A percentile compares a stretch with the other conserved stretches of the same genome.
Conservation (phyloP, 2,329 filamentous ascomycete species). For the Pyrenochaeta sp. region DNA sequence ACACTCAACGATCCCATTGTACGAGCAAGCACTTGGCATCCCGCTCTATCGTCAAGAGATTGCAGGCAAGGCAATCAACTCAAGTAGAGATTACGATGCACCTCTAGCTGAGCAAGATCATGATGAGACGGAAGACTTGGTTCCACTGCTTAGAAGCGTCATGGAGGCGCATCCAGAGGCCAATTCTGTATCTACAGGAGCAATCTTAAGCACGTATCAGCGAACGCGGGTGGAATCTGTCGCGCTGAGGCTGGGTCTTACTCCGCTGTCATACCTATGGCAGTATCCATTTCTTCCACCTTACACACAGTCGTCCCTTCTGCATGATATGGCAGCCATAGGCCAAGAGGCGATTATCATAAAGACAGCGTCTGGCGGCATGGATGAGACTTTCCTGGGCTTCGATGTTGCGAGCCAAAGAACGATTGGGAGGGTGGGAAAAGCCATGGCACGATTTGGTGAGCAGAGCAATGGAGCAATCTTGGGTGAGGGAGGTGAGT, state of each 20-base stretch:
- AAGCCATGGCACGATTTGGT: slow-evolving; percentile 73
- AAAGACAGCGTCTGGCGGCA: slow-evolving; percentile 90
- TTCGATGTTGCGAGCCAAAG: slow-evolving; percentile 72
- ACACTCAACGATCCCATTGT: slow-evolving; percentile 85
- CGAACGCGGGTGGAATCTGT: slow-evolving; percentile 94
- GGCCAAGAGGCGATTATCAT: slow-evolving; percentile 90
- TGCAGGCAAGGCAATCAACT: slow-evolving; percentile 73
- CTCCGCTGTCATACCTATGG: slow-evolving; percentile 89
- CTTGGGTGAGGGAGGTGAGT: slow-evolving; percentile 93
- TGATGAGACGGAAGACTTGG: slow-evolving; percentile 90
- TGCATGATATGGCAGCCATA: slow-evolving; percentile 81
- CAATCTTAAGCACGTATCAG: slow-evolving; percentile 95
- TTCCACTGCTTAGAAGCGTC: slow-evolving; percentile 75
- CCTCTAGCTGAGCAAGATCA: slow-evolving; percentile 24
- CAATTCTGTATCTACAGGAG: slow-evolving; percentile 88
- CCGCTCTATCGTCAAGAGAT: slow-evolving; percentile 87
- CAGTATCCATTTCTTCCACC: slow-evolving; percentile 80
- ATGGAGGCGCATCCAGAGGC: slow-evolving; percentile 76
- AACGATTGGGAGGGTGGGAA: slow-evolving; percentile 59
- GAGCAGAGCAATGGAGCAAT: slow-evolving; percentile 71
- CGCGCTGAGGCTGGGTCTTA: slow-evolving; percentile 81
- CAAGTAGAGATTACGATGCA: slow-evolving; percentile 72
- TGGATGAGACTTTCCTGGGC: slow-evolving; percentile 85
- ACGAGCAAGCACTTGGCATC: slow-evolving; percentile 78
- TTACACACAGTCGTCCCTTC: slow-evolving; percentile 60